Evolutionary conservation across 371 early-diverging fungal genomes (phyloP).

Genomic region (Rhizopus arrhizus): DNA sequence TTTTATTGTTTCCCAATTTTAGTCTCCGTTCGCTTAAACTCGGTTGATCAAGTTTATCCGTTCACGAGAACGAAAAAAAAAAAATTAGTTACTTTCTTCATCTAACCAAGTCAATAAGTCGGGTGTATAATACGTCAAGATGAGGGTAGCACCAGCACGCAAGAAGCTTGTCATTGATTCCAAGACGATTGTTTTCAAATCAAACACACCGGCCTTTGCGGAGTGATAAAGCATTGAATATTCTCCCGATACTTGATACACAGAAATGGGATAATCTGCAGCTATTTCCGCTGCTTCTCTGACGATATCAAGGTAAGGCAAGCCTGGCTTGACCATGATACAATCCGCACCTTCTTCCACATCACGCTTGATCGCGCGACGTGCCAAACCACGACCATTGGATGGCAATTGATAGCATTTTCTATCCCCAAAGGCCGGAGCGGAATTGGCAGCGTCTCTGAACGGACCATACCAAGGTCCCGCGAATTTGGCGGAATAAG

Average conservation of each 20-base stretch:
- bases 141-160: slow-evolving; percentile 90
- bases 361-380: slow-evolving; percentile 86
- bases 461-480: slow-evolving; percentile 96
- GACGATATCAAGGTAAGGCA: slow-evolving; percentile 93
- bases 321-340: slow-evolving; percentile 96
- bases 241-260: slow-evolving; percentile 94
- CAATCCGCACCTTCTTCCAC: slow-evolving; percentile 95
- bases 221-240: slow-evolving; percentile 93
- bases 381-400: slow-evolving; percentile 85
- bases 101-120: slow-evolving; percentile 88
- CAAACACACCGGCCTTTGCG: slow-evolving; percentile 86
- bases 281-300: slow-evolving; percentile 84
- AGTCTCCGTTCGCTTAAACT: slow-evolving; percentile 3
- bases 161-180: slow-evolving; percentile 84
- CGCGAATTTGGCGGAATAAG: slow-evolving; percentile 95
- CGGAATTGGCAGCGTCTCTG: slow-evolving; percentile 93
- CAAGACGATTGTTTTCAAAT: slow-evolving; percentile 79
- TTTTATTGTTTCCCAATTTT: slow-evolving; percentile 6
- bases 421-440: slow-evolving; percentile 90
- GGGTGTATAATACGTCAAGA: slow-evolving; percentile 95
- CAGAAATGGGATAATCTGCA: slow-evolving; percentile 77
- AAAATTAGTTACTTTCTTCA: slow-evolving; percentile 26
- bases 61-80: neutral
- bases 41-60: slow-evolving; percentile 21
- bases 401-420: slow-evolving; percentile 94